Base-by-base conservation (phyloP, 2,329 filamentous ascomycete genomes). In the Fusarium buxicola region DNA sequence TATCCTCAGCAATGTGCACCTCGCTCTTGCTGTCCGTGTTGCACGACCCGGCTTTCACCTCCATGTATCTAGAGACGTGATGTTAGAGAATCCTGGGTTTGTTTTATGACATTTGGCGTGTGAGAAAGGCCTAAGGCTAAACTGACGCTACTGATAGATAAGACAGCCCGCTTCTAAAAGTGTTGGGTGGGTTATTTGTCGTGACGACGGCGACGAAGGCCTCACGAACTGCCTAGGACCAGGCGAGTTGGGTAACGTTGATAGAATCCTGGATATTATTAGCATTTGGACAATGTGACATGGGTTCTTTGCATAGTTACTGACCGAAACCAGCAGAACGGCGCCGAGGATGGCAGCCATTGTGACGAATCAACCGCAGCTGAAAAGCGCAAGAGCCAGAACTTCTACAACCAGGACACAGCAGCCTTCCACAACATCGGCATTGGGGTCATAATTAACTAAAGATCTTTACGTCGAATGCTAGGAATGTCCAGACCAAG, bases 391-490 rank as follows among this genome's bases (percentile, higher is more conserved):
- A 12, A 75, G 36, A 79, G 72, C 1, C 75, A 75, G 12, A 74
- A 62, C 55, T 80, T 81, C 60, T 78, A 78, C 6, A 61, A 32
- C 10, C 69, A 66, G 8, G 69, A 73, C 60, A 80, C 70, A 8
- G 62, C 74, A 5, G 76, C 75, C 47, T 72, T 70, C 74, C 75
- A 80, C 1, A 78, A 73, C 73, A 86, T 83, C 2, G 85, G 84
- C 5, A 86, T 75, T 0, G 85, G 84, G 32, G 88, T 86, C 25
- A 80, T 79, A 53, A 88, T 82, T 13, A 88, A 76, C 61, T 87
- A 88, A 1, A 86, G 47, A 62, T 88, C 86, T 4, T 85, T 88
- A 86, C 79, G 60, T 87, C 88, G 58, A 83, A 74, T 4, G 78
- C 73, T 28, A 83, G 80, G 2, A 78, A 82, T n/a, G 82, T 78